Base-by-base conservation (phyloP, 2,329 filamentous ascomycete species). In the Hypoxylon sp. region DNA sequence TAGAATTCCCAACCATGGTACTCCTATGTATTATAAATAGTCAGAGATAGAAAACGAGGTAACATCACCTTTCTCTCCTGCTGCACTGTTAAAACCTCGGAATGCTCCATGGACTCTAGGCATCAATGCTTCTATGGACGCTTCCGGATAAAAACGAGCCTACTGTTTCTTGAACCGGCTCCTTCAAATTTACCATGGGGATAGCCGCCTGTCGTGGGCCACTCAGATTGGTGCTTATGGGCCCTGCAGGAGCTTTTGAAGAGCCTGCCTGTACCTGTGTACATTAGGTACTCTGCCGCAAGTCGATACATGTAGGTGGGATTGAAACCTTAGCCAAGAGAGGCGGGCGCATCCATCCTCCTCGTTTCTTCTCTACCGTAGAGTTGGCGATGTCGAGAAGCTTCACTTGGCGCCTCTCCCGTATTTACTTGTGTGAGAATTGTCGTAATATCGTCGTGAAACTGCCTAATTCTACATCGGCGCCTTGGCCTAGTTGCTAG, bases 301-400 rank as follows among this genome's bases (percentile, higher is more conserved):
- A 50, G 50, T 45, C 28, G 49, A 61, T 34, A 30, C 28, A 30
- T 30, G 28, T 30, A 56, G 56, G 45, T 34, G 43, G 53, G 32
- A 65, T 64, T 65, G 65, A 70, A 70, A 70, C 68, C 41, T 60
- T 45, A 55, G 68, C 65, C 68, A 70, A 70, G 68, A 68, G 65
- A 61, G 52, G 56, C 28, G 56, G 60, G 61, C 34, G 60, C 65
- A 68, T 65, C 62, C 56, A 70, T 55, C 49, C 51, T 43, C 68
- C 52, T 45, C 38, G 34, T 34, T 59, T 65, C 25, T 51, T 30
- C 38, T 10, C 55, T 41, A n/a, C n/a, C n/a, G n/a, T n/a, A 64
- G 59, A 58, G 23, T 59, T 43, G 41, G 30, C 28, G n/a, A 48
- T 58, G 34, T 70, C 23, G 57, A 61, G 63, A 57, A 52, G 48